Percentiles rank a stretch among this genome's conserved stretches.
These are phyloP conservation scores for Rhynchospora pubera DNA, from an alignment of 176 grass and related monocot genomes.

Conservation along the genomic window DNA sequence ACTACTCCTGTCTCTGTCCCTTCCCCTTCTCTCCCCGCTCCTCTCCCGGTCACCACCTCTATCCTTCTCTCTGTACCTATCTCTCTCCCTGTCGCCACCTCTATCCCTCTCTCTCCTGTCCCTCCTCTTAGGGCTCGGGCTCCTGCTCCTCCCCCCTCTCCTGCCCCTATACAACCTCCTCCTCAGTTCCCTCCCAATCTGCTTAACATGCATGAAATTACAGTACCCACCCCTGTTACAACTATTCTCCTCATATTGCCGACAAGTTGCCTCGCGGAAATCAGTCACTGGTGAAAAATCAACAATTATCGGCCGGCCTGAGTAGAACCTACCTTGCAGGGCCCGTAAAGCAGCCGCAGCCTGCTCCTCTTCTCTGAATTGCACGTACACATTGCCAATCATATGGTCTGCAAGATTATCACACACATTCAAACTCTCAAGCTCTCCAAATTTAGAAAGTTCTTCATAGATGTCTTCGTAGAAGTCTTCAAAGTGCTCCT, in stretches of 20 bases:
- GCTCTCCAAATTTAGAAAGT: no score
- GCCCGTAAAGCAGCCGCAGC: constrained; percentile 58
- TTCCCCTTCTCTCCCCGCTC: constrained; percentile 9
- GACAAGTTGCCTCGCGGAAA: constrained; percentile 84
- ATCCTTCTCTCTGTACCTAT: constrained; percentile 38
- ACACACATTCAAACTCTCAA: constrained; percentile 28
- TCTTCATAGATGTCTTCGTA: constrained; percentile 77
- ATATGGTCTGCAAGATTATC: constrained; percentile 97
- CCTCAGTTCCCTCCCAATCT: constrained; percentile 53
- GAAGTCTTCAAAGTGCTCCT: constrained; percentile 89
- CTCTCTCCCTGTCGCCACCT: constrained; percentile 9
- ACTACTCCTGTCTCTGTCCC: constrained; percentile 44
- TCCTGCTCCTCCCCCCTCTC: constrained; percentile 50
- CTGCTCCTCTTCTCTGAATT: constrained; percentile 85
- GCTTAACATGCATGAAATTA: constrained; percentile 97
- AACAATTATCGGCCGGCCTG: constrained; percentile 77
- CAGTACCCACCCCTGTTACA: constrained; percentile 94
- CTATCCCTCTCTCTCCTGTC: constrained; percentile 1
- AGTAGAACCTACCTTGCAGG: constrained; percentile 48
- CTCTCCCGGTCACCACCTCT: no score
- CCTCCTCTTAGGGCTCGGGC: constrained; percentile 33
- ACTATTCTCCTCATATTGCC: constrained; percentile 84
- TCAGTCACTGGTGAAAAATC: constrained; percentile 96
- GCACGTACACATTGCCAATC: constrained; percentile 91
- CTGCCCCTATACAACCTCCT: constrained; percentile 54